Evolutionary conservation across 805 yeast species (phyloP).

Genomic region (Starmerella bacillaris): DNA sequence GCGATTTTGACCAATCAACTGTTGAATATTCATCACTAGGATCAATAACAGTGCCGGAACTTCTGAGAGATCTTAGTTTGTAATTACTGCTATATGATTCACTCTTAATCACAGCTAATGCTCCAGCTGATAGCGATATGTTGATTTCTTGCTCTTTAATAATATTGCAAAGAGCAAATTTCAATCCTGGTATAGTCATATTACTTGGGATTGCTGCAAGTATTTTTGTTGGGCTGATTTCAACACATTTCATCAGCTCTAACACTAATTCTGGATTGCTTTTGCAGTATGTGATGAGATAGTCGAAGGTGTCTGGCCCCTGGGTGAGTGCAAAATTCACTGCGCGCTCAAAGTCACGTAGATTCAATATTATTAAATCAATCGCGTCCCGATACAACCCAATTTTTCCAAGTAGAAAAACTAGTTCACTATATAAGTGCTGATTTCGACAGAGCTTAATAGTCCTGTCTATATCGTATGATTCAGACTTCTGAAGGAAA

Average conservation of each 20-base stretch:
- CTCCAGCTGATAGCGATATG: conserved; percentile 34
- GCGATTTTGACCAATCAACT: conserved; percentile 5
- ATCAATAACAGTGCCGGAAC: conserved; percentile 23
- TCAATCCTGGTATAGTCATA: conserved; percentile 47
- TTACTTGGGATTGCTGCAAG: conserved; percentile 44
- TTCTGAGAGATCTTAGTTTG: conserved; percentile 19
- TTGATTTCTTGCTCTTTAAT: conserved; percentile 42
- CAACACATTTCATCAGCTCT: conserved; percentile 39
- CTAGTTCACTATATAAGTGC: conserved; percentile 49
- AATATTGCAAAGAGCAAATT: conserved; percentile 41
- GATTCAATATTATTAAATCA: conserved; percentile 52
- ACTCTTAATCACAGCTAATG: conserved; percentile 34
- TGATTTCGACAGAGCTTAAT: conserved; percentile 42
- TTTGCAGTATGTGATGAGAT: conserved; percentile 51
- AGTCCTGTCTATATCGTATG: conserved; percentile 49
- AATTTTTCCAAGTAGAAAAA: conserved; percentile 60
- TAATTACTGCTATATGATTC: conserved; percentile 31
- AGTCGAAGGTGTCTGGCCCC: conserved; percentile 67
- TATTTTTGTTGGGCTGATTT: conserved; percentile 46
- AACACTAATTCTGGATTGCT: conserved; percentile 59
- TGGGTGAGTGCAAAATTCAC: conserved; percentile 50
- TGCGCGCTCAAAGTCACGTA: conserved; percentile 65
- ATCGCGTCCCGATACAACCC: conserved; percentile 69
- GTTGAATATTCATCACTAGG: conserved; percentile 7
- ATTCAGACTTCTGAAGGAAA: conserved; percentile 39